A percentile compares a stretch with the other conserved stretches of the same genome.
These are phyloP conservation scores for Microbotryum intermedium DNA, from an alignment of 1,284 basidiomycete genomes.

Conservation along the genomic window DNA sequence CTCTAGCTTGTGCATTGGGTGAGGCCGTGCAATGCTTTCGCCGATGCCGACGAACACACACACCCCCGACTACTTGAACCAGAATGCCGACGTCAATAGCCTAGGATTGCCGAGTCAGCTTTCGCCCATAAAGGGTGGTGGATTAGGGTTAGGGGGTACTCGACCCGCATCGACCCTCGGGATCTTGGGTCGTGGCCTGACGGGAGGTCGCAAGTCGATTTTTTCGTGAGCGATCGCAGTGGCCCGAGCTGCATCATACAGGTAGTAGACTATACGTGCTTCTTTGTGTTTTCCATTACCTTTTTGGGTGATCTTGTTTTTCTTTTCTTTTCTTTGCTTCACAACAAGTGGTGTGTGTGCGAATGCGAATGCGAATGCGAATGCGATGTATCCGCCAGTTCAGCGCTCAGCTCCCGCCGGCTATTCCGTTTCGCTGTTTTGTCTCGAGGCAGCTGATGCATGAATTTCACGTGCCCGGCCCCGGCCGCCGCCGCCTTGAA, in stretches of 20 bases:
- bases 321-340: background rate
- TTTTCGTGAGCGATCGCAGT: background rate
- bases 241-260: background rate
- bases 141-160: background rate
- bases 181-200: conserved; percentile 1
- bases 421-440: too few species aligned
- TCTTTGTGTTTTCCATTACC: background rate
- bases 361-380: too few species aligned
- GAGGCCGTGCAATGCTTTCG: background rate
- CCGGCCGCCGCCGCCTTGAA: too few species aligned
- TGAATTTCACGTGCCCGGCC: too few species aligned
- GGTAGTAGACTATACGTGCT: too few species aligned
- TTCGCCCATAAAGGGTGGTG: conserved; percentile 25
- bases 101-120: conserved; percentile 17
- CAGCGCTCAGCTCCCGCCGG: too few species aligned
- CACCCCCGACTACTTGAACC: background rate
- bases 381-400: too few species aligned
- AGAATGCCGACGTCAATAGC: conserved; percentile 23
- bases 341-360: too few species aligned
- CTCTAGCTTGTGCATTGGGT: background rate
- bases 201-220: conserved; percentile 1
- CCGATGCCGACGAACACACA: background rate
- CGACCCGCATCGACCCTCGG: background rate
- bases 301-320: background rate
- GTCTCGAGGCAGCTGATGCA: too few species aligned